These are phyloP conservation scores for Ceratobasidium sp. DNA, from an alignment of 1,284 basidiomycete genomes.

Conservation along the genomic window DNA sequence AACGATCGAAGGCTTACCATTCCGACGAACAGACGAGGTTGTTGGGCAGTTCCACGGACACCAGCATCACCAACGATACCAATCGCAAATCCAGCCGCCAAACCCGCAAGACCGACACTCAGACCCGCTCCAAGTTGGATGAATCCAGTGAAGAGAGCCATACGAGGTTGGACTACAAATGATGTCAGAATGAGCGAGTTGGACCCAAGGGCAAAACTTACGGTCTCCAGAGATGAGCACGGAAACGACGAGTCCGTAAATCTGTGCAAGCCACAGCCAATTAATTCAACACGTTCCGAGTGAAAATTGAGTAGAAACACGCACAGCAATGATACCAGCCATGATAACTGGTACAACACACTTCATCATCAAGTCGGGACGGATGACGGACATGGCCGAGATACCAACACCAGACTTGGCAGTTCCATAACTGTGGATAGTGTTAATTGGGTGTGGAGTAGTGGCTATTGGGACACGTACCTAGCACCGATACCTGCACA, in stretches of 20 bases:
- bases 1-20: slow-evolving; percentile 56
- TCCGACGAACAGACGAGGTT: slow-evolving; percentile 92
- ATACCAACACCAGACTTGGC: slow-evolving; percentile 99
- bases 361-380: slow-evolving; percentile 94
- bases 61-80: slow-evolving; percentile 96
- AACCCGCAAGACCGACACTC: slow-evolving; percentile 84
- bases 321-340: slow-evolving; percentile 98
- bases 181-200: slow-evolving; percentile 16
- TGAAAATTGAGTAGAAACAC: slow-evolving; percentile 46
- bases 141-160: slow-evolving; percentile 81
- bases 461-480: slow-evolving; percentile 50
- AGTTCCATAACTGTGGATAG: slow-evolving; percentile 71
- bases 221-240: slow-evolving; percentile 82
- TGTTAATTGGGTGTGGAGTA: background rate
- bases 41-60: slow-evolving; percentile 88
- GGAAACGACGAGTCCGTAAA: slow-evolving; percentile 91
- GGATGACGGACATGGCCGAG: slow-evolving; percentile 95
- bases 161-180: slow-evolving; percentile 42
- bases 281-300: background rate
- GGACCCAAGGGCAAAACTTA: slow-evolving; percentile 54
- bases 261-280: slow-evolving; percentile 41
- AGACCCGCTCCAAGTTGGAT: slow-evolving; percentile 90
- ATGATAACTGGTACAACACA: slow-evolving; percentile 97
- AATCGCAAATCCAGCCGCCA: slow-evolving; percentile 94
- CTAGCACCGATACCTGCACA: slow-evolving; percentile 72